Base-by-base conservation (phyloP, 352 stramenopile species). In the Pythium dissotocum region DNA sequence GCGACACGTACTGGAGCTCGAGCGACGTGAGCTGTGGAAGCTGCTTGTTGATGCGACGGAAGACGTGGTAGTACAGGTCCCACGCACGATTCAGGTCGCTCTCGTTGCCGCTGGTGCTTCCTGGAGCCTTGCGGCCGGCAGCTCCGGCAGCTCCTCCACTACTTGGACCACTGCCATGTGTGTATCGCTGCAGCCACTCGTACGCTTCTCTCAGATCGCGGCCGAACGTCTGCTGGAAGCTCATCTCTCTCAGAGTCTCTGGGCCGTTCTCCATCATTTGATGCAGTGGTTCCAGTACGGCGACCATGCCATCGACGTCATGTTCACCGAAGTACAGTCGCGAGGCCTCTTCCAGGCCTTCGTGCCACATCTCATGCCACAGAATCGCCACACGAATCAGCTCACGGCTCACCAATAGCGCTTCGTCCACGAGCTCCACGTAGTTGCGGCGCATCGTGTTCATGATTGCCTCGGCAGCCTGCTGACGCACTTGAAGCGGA, bases 1-100 rank as follows among this genome's bases (percentile, higher is more conserved):
- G 98, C 26, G 91, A 98, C 35, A 99, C 98, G 66, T 99, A 96
- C 44, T 94, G 85, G 16, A 99, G 87, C 75, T 99, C 97, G 24
- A 99, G 85, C 21, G 91, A 98, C 55, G 96, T 99, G 26, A 99
- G 77, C 38, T 97, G 90, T n/a, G 96, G 88, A 6, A 99, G 80
- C 38, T 96, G 88, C 73, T 96, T 96, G 58, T 87, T 81, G 56
- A 96, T 96, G 35, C 89, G 86, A 28, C 94, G 92, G 80, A 99
- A 99, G 0, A 99, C 97, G 63, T 82, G 94, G 78, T 99, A 99
- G 78, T 99, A 99, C 32, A 99, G 91, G 61, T 99, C 97, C 98
- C 98, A 99, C 1, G 97, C 88, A 58, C 93, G 86, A 57, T 93
- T 95, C 65, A 96, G 60, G 66, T 96, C 88, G 58, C 91, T 87